Evolutionary conservation across 768 basidiomycete species (phyloP), one percentile per base, ranked within the genome.

Genomic region (Suillus subalutaceus): DNA sequence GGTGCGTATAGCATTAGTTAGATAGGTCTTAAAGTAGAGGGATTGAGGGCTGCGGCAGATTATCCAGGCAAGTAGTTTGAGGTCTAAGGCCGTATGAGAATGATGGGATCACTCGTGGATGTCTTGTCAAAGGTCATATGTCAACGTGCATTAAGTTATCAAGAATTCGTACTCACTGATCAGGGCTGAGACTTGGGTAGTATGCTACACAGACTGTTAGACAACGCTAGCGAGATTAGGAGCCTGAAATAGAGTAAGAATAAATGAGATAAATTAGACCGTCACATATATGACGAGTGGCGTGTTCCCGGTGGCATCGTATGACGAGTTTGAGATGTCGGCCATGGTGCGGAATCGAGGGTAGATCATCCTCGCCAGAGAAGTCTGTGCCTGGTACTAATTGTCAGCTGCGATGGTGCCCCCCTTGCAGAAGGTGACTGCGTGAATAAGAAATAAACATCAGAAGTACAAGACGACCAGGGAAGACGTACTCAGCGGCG

Each of bases 401-500:
- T 43, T 6, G 26, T 60, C n/a, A 23, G 41, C 40, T 43, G 40
- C 26, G 30, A 60, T 8, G 5, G 26, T 20, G 16, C 16, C 59
- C 16, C 40, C 16, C 40, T 40, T 20, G 38, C 26, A 41, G 10
- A 18, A 20, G 10, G 26, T 12, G 26, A 20, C 15, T 43, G 26
- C 1, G 26, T 41, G 10, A 30, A 43, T 30, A 13, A 20, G 20
- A 0, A 26, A 26, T 26, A 26, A 26, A 26, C 26, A 40, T 40
- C 10, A 43, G 9, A 7, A 30, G 18, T 18, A 43, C 40, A 30
- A 30, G 26, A 30, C 20, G 4, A 2, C 6, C 15, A 20, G 20
- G 15, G 35, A 48, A 32, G 41, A 61, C 66, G 43, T 50, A 69
- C 67, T 61, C 62, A 71, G 53, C 30, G 30, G 32, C 15, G 40